Evolutionary conservation across 805 yeast species (phyloP), one percentile per base, ranked within the genome.

Genomic region (Clavispora carvajalis): DNA sequence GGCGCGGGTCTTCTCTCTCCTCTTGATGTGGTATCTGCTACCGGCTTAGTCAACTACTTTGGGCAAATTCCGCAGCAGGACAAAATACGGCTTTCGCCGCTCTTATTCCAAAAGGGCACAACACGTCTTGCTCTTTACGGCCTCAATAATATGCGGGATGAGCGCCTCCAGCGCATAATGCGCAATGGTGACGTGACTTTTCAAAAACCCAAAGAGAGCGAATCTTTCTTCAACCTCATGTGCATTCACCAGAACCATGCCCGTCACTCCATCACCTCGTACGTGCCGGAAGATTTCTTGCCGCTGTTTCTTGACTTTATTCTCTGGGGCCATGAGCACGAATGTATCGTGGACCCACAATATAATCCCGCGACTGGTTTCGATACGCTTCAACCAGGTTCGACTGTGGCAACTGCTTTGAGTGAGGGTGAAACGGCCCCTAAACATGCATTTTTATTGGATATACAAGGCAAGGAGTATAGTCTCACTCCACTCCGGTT

Each of bases 271-370:
- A 79, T 79, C 33, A 85, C 95, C 0, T 80, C 87, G 4, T 84
- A 84, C 48, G 67, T 93, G 4, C 98, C 97, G 5, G 98, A 90
- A 48, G 73, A 71, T 39, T 84, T 85, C 51, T 63, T 93, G 18
- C 99, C 98, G 0, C 67, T 73, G 7, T 89, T 90, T 56, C 54
- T 93, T 35, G 89, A 93, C 55, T 68, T 91, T 41, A 81, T 93
- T 0, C 65, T 90, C 2, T 93, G 99, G 99, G 99, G 99, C 13
- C 99, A 93, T 60, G 99, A 93, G 58, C 99, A 93, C 61, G 97
- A 93, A 57, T 88, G 97, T 55, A 72, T 82, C 4, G 86, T 91
- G 1, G 77, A 76, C 43, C 79, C 95, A 0, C 73, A 69, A 1
- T 67, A 67, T 34, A 82, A 83, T 52, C 67, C 77, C 1, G 72